phyloP scores from a whole-genome alignment of 495 filamentous ascomycete genomes.

The Coniosporium apollinis region DNA sequence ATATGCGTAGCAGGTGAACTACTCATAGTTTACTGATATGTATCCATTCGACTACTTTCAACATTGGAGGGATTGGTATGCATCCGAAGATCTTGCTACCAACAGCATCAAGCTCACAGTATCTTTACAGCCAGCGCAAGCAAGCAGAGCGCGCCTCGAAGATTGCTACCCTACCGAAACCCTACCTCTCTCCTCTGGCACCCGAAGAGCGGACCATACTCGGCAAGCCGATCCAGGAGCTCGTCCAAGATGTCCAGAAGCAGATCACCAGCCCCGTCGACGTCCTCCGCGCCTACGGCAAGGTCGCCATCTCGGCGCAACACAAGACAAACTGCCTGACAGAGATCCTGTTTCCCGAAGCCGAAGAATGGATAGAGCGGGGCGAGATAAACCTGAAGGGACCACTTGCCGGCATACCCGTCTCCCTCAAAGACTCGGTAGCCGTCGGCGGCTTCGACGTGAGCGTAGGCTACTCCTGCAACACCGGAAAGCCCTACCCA shows the following conservation, averaged over 20 bases:
- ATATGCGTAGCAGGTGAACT: too few species aligned
- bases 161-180: constrained; percentile 45
- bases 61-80: too few species aligned
- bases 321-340: constrained; percentile 81
- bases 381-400: constrained; percentile 58
- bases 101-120: constrained; percentile 3
- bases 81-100: too few species aligned
- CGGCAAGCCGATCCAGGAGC: constrained; percentile 53
- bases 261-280: constrained; percentile 47
- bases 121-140: constrained; percentile 66
- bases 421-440: constrained; percentile 80
- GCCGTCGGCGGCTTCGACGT: constrained; percentile 75
- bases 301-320: constrained; percentile 72
- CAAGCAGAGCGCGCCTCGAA: constrained; percentile 52
- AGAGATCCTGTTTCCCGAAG: constrained; percentile 67
- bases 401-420: constrained; percentile 75
- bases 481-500: constrained; percentile 44
- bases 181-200: constrained; percentile 50
- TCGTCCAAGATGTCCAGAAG: constrained; percentile 64
- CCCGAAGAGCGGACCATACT: constrained; percentile 45
- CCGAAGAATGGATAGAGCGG: constrained; percentile 56
- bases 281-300: constrained; percentile 78
- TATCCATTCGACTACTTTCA: too few species aligned
- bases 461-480: constrained; percentile 63
- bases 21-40: too few species aligned